These are phyloP conservation scores for Volvox africanus DNA, from an alignment of 139 green algal genomes.

Conservation along the genomic window DNA sequence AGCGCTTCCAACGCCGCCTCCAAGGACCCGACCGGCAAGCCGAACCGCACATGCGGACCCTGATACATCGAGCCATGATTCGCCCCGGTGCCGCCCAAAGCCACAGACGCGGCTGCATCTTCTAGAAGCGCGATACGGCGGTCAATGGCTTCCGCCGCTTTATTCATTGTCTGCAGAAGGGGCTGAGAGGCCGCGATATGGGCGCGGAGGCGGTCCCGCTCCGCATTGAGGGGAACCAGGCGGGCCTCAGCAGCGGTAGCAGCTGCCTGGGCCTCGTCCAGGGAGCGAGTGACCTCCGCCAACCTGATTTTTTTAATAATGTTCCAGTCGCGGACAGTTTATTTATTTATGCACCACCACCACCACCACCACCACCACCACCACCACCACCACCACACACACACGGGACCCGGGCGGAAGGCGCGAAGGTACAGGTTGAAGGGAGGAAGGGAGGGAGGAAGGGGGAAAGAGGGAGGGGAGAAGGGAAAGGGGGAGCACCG, in stretches of 20 bases:
- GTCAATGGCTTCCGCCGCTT: neutral
- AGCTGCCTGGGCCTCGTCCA: neutral
- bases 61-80: neutral
- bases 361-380: too few species aligned
- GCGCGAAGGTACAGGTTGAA: too few species aligned
- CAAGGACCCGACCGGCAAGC: neutral
- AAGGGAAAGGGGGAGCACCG: too few species aligned
- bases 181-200: neutral
- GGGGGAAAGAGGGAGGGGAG: neutral
- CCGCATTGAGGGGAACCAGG: neutral
- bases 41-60: neutral
- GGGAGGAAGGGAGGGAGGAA: neutral
- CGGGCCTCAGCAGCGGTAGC: neutral
- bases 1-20: slow-evolving; percentile 8
- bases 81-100: neutral
- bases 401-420: too few species aligned
- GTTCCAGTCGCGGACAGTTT: too few species aligned
- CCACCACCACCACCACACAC: too few species aligned
- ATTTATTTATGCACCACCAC: too few species aligned
- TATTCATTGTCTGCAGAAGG: slow-evolving; percentile 8
- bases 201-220: slow-evolving; percentile 14
- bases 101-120: neutral
- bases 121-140: neutral
- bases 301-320: neutral
- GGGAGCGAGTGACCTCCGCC: neutral